A percentile compares a stretch with the other conserved stretches of the same genome.
Evolutionary conservation across 176 grass and related monocot species (phyloP).

Genomic region (Cymbopogon citratus): DNA sequence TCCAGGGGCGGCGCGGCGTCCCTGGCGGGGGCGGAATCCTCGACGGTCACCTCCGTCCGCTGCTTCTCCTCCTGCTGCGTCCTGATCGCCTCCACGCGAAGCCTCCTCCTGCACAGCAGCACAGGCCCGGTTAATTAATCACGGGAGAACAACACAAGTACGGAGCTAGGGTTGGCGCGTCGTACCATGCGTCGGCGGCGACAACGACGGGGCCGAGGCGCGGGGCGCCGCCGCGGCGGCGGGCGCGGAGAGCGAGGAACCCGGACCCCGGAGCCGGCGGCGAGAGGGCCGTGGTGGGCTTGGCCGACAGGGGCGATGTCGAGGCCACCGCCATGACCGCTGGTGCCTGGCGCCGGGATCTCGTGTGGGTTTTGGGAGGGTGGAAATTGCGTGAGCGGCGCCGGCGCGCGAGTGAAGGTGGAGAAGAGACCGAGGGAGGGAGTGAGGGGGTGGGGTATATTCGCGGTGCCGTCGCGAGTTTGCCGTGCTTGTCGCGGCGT

Average conservation of each 20-base stretch:
- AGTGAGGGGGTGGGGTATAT: background rate
- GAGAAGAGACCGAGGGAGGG: background rate
- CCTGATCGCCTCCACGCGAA: slow-evolving; percentile 42
- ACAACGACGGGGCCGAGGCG: background rate
- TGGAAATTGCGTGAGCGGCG: background rate
- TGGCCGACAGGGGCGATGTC: background rate
- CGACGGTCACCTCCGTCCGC: slow-evolving; percentile 45
- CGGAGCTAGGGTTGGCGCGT: background rate
- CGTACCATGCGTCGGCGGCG: slow-evolving; percentile 18
- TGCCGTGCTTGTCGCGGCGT: background rate
- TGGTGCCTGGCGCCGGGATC: background rate
- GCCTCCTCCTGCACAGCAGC: background rate
- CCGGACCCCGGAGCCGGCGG: background rate
- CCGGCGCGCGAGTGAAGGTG: background rate
- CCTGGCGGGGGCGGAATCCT: slow-evolving; percentile 44
- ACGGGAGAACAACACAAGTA: too few species aligned
- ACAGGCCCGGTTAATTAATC: too few species aligned
- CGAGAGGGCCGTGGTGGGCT: background rate
- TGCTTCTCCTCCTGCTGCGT: slow-evolving; percentile 48
- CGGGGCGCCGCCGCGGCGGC: background rate
- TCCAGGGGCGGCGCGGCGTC: slow-evolving; percentile 19
- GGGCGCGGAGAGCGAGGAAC: background rate
- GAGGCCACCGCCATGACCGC: slow-evolving; percentile 18
- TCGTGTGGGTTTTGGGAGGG: background rate
- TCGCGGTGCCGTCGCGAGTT: background rate